Evolutionary conservation across 495 filamentous ascomycete species (phyloP), one percentile per base, ranked within the genome.

Genomic region (Talaromyces liani): DNA sequence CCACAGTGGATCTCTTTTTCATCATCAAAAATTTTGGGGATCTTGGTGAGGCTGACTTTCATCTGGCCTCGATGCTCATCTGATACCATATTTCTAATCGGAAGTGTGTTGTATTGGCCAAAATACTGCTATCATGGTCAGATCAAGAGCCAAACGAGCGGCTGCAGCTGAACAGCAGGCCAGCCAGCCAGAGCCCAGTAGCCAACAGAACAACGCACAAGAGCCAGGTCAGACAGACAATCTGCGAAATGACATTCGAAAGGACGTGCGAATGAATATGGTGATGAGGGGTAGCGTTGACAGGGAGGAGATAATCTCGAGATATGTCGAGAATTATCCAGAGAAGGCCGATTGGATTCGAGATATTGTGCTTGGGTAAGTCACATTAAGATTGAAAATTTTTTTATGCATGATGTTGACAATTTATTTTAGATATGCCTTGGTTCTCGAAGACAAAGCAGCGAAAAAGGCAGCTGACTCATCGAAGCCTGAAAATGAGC

Each of bases 161-260:
- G 53, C 22, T 24, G n/a, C 53, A 14, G 53, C 53, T 29, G n/a
- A 56, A 56, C 53, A 56, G 22, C 10, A 25, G 3, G 14, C 53
- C 29, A 9, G 14, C 22, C 53, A 56, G 22, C 22, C 27, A 10
- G 49, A 54, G 49, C 49, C 49, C 6, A 51, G 47, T 8, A 9
- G 14, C 7, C 18, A 54, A 54, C 36, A 16, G 20, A 49, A 20
- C 18, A 14, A 49, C 4, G 8, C n/a, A 49, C 16, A 49, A 49
- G 45, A 20, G 45, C 18, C 45, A 18, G 53, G 10, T n/a, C 53
- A 60, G 16, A 6, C 27, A 36, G 29, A 33, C 31, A 6, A 20
- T 58, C 27, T 63, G 47, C 56, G n/a, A 34, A 53, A 20, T 6
- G 34, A 63, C 16, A 63, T 63, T 63, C 61, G 61, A 27, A 63